Conservation (phyloP, 2,329 filamentous ascomycete genomes). For the Neopestalotiopsis sp. region DNA sequence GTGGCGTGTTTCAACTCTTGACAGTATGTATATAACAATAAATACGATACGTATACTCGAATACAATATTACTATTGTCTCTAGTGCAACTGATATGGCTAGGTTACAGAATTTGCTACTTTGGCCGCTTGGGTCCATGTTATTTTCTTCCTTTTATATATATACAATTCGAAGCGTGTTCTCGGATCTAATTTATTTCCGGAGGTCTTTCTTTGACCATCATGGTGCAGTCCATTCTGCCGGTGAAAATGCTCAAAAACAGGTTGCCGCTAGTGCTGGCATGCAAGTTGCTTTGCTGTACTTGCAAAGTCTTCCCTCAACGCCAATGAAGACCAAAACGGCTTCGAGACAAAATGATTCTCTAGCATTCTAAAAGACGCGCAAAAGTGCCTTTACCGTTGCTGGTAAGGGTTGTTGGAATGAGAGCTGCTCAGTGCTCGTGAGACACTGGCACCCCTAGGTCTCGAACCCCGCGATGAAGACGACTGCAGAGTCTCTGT, state of each 20-base stretch:
- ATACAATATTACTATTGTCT: background rate
- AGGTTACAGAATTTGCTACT: background rate
- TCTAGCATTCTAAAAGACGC: background rate
- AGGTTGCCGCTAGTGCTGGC: background rate
- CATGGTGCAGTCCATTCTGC: background rate
- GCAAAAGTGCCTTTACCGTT: background rate
- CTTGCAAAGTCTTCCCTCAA: background rate
- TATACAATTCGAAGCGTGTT: background rate
- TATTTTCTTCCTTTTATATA: background rate
- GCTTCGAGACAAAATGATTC: background rate
- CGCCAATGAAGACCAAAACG: background rate
- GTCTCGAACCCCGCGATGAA: conserved; percentile 7
- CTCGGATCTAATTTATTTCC: background rate
- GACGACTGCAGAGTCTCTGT: conserved; percentile 5
- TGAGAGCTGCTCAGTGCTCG: conserved; percentile 6
- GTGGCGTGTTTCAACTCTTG: background rate
- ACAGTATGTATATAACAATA: background rate
- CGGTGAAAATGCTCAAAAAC: background rate
- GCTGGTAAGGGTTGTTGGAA: conserved; percentile 11
- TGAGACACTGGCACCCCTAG: conserved; percentile 17
- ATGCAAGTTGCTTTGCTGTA: background rate
- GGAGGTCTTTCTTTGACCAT: background rate
- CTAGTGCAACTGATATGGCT: background rate
- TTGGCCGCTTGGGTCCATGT: background rate
- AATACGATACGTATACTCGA: background rate